Base-by-base conservation (phyloP, 768 basidiomycete species). In the Lanmaoa rubissima region DNA sequence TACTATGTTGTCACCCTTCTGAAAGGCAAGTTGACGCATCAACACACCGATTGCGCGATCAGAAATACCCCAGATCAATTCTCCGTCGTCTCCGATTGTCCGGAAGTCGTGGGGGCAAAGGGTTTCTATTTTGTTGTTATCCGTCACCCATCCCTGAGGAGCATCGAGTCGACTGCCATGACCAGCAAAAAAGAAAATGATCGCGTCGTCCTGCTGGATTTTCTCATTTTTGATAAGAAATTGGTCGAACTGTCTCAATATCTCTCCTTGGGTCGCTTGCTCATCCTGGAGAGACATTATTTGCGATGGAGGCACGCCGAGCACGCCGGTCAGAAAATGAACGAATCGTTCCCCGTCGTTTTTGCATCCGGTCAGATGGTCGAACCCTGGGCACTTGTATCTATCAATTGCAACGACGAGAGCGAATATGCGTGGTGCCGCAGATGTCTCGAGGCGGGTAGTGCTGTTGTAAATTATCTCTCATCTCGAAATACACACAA, bases 1-100 rank as follows among this genome's bases (percentile, higher is more conserved):
- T 47, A 63, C 64, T 5, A 65, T 54, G 38, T 65, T 66, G 26
- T 65, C 49, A 8, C 64, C 58, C 47, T 63, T 65, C 17, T 41
- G 38, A n/a, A 8, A 56, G 7, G 65, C 65, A 21, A 65, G 64
- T 1, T 11, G 14, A 14, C 54, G 64, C 58, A 65, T 46, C 50
- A 56, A 13, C 4, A n/a, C 43, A 40, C 57, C 48, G 43, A 67
- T 61, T 19, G 52, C 49, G 14, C 55, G 52, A 48, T 66, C 65
- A 2, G 58, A 48, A 31, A 66, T 66, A 5, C 53, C 61, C 58
- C 46, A 43, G 9, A 61, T 1, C 24, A 42, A 24, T 8, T 49
- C 5, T 31, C 59, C 56, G 9, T 61, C 62, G 0, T 34, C 42
- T 12, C 46, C 53, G 31, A 24, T 36, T 2, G 62, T 64, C 26